Evolutionary conservation across 768 basidiomycete species (phyloP).

Genomic region (Calvatia gigantea): DNA sequence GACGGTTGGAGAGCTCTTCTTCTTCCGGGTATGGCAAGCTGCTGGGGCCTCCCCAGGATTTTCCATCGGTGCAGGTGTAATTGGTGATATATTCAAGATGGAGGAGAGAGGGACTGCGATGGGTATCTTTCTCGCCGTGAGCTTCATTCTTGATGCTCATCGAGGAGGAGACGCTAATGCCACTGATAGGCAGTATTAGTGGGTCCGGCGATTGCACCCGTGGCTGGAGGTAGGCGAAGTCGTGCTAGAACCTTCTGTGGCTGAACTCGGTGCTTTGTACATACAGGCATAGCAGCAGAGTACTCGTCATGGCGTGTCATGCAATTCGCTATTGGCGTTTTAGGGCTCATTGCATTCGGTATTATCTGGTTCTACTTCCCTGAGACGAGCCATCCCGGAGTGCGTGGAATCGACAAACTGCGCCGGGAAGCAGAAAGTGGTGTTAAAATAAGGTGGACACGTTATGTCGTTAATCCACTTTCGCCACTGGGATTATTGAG

Average conservation of each 20-base stretch:
- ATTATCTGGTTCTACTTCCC: slow-evolving; percentile 47
- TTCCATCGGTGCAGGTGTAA: slow-evolving; percentile 55
- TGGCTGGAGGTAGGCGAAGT: slow-evolving; percentile 43
- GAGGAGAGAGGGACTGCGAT: slow-evolving; percentile 61
- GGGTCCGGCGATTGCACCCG: slow-evolving; percentile 59
- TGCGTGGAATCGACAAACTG: slow-evolving; percentile 48
- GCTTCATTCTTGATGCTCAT: slow-evolving; percentile 13
- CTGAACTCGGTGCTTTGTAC: not conserved
- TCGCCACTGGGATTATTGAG: slow-evolving; percentile 40
- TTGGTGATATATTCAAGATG: slow-evolving; percentile 63
- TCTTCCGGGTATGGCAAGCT: slow-evolving; percentile 64
- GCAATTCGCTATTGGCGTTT: slow-evolving; percentile 38
- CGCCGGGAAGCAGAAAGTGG: slow-evolving; percentile 8
- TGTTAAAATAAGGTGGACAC: slow-evolving; percentile 17
- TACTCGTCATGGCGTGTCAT: slow-evolving; percentile 55
- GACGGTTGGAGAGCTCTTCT: slow-evolving; percentile 44
- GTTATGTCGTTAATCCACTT: slow-evolving; percentile 54
- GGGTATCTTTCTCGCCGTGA: slow-evolving; percentile 55
- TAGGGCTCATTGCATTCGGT: slow-evolving; percentile 34
- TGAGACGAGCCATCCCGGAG: slow-evolving; percentile 63
- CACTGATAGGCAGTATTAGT: slow-evolving; percentile 54
- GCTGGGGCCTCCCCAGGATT: slow-evolving; percentile 59
- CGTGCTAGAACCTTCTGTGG: too few species aligned
- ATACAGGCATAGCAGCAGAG: slow-evolving; percentile 12
- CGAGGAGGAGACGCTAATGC: too few species aligned